Base-by-base conservation (phyloP, 2,329 filamentous ascomycete genomes). In the Aspergillus ruber region DNA sequence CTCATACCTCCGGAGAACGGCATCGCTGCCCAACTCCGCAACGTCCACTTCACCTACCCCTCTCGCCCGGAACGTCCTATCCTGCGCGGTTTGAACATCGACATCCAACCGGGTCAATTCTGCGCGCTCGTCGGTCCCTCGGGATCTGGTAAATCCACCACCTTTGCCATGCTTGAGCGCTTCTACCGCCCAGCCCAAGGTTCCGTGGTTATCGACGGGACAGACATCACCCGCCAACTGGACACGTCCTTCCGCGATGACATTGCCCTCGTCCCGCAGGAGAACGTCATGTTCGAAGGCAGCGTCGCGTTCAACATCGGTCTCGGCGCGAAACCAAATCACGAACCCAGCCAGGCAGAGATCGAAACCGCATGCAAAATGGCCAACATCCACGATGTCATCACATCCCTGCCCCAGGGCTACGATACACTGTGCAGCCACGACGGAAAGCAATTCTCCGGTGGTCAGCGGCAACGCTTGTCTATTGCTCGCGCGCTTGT, bases 331-430 rank as follows among this genome's bases (percentile, higher is more conserved):
- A 70, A 74, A 1, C 82, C 81, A 1, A 76, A 73, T 10, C 69
- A 76, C 36, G 74, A 77, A 29, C 78, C 78, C 1, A 78, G 74
- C 1, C 70, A 81, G 40, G 77, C 72, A 7, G 83, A 86, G 42
- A 82, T 88, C 41, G 75, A 83, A 52, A 78, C 80, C 45, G 84
- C 84, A 0, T 87, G 84, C 59, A 76, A 76, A 48, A 67, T 85
- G 13, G 84, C 84, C 32, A 85, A 85, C 59, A 85, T 88, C 52
- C 83, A 88, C 65, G 81, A 87, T 21, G 81, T 79, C 20, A 84
- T 88, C 55, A 68, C 72, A 48, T 67, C 74, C 1, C 68, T 88
- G 13, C 83, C 83, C 0, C 69, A 84, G 12, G 82, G 83, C 0
- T 88, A 88, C 59, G 68, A 84, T 10, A 87, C 84, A 0, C 48